Percentiles rank a stretch among this genome's conserved stretches.
phyloP scores from a whole-genome alignment of 805 yeast species.

The Metschnikowia proteae region DNA sequence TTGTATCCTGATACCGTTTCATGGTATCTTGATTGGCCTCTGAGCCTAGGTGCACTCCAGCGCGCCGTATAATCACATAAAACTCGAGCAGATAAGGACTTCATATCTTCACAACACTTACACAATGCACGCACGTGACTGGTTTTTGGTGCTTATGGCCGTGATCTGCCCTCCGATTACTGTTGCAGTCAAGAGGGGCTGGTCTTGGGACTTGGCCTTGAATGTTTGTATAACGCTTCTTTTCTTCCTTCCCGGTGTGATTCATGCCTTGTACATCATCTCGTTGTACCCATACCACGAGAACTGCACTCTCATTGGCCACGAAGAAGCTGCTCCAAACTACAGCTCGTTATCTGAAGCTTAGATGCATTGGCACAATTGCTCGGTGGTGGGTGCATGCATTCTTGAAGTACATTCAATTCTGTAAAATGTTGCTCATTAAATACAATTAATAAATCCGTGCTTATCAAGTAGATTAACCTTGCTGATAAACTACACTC shows the following conservation, averaged over 20 bases:
- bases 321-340: constrained; percentile 1
- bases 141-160: constrained; percentile 64
- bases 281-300: constrained; percentile 59
- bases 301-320: constrained; percentile 17
- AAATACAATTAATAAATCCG: not conserved
- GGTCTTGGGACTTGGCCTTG: constrained; percentile 61
- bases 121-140: constrained; percentile 47
- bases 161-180: constrained; percentile 76
- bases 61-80: not conserved
- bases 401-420: too few species aligned
- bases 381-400: too few species aligned
- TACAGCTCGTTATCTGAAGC: constrained; percentile 9
- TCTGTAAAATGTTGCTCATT: not conserved
- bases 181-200: constrained; percentile 67
- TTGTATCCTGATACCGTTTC: too few species aligned
- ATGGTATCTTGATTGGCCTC: not conserved
- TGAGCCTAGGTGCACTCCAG: not conserved
- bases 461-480: too few species aligned
- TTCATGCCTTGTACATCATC: constrained; percentile 77
- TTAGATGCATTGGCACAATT: not conserved
- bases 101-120: not conserved
- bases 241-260: constrained; percentile 73
- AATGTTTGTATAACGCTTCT: constrained; percentile 67
- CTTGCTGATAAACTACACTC: too few species aligned
- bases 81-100: constrained; percentile 3